Evolutionary conservation across 345 rosid genomes (phyloP), one percentile per base, ranked within the genome.

Genomic region (Dipteronia dyeriana): DNA sequence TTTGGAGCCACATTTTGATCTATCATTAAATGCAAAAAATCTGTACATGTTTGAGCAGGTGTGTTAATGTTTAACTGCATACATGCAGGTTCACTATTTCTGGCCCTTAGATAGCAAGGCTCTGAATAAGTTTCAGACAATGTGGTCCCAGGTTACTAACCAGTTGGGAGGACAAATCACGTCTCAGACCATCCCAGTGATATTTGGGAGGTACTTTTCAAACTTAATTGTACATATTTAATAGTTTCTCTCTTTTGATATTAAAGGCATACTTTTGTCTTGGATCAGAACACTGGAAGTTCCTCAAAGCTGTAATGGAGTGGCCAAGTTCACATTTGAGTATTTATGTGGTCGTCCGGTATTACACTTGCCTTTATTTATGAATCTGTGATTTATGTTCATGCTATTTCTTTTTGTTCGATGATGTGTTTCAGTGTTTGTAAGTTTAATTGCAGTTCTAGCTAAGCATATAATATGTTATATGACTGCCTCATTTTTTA

Each of bases 191-290:
- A 83, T 95, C 53, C 91, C 91, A 23, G 95, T 95, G 70, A 95
- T 95, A 97, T 93, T 95, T 82, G 98, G 98, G 74, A 95, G 98
- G 98, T 95, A 87, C 23, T 67, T 79, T 12, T 75, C 31, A 69
- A 75, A 66, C 29, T 39, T 47, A 34, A 61, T 34, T 39, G 0
- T 23, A 39, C 22, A 51, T 16, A 9, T 63, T 34, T 79, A 19
- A 12, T 59, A 49, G 3, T 59, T 78, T 23, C 54, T 57, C 25
- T 22, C 8, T 56, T 53, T 74, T 60, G 0, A 13, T 29, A 51
- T 66, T 76, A 11, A 75, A 62, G 10, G 13, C 47, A 9, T 51
- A 20, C 38, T 34, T 75, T 66, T 75, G 4, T 47, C 39, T 10
- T 82, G 73, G 56, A 71, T 66, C 88, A 95, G 97, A 81, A 82